These are phyloP conservation scores for Imleria badia DNA, from an alignment of 768 basidiomycete species.

Conservation along the genomic window DNA sequence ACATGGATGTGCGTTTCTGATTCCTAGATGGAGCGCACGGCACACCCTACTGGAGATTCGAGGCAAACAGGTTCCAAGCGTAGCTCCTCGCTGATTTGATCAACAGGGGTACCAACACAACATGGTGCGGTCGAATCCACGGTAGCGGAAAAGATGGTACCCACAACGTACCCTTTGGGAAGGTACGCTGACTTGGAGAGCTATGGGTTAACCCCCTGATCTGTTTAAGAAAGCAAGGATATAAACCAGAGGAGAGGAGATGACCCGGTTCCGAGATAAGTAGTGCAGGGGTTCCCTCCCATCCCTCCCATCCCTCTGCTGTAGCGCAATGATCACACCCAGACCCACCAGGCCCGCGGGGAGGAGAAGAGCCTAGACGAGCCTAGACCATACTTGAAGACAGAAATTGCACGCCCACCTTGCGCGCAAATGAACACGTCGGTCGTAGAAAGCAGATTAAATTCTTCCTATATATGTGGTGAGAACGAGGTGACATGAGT, in stretches of 20 bases:
- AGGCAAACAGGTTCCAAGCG: not conserved
- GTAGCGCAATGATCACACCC: not conserved
- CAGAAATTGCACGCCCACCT: constrained; percentile 9
- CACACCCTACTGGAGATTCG: not conserved
- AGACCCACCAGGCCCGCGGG: constrained; percentile 16
- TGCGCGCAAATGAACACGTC: constrained; percentile 15
- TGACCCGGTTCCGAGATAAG: constrained; percentile 9
- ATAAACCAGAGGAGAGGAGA: constrained; percentile 7
- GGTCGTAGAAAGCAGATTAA: constrained; percentile 7
- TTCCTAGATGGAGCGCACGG: constrained; percentile 7
- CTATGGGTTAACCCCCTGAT: not conserved
- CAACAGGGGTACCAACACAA: not conserved
- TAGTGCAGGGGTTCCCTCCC: not conserved
- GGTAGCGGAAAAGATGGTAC: not conserved
- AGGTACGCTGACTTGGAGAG: constrained; percentile 3
- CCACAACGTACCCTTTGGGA: not conserved
- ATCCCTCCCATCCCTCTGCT: not conserved
- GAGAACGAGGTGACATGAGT: not conserved
- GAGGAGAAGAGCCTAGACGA: not conserved
- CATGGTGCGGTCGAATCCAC: not conserved
- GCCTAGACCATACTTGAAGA: constrained; percentile 5
- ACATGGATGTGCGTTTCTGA: not conserved
- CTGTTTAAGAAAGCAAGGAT: constrained; percentile 4
- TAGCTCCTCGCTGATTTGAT: not conserved
- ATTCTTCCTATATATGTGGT: constrained; percentile 9